Evolutionary conservation across 352 stramenopile genomes (phyloP).

Genomic region (Phytophthora pistaciae): DNA sequence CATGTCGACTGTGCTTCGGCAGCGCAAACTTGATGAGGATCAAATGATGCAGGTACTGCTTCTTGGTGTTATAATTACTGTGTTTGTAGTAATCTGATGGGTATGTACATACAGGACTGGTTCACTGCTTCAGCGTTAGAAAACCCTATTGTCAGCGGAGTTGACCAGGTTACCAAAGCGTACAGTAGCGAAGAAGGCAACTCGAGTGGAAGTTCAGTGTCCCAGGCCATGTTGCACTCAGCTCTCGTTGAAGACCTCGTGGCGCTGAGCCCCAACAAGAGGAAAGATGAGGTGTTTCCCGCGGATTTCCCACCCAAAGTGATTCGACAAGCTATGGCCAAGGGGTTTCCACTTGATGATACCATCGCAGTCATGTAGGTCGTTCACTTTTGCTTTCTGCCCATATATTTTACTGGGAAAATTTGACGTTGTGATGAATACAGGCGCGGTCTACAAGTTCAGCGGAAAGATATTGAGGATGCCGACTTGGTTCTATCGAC

Average conservation of each 20-base stretch:
- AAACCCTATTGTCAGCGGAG: slow-evolving; percentile 53
- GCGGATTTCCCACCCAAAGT: slow-evolving; percentile 53
- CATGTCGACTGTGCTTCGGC: slow-evolving; percentile 50
- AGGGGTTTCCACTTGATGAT: slow-evolving; percentile 59
- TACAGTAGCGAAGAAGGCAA: slow-evolving; percentile 34
- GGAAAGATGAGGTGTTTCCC: slow-evolving; percentile 58
- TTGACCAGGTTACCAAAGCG: slow-evolving; percentile 33
- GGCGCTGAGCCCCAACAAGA: slow-evolving; percentile 55
- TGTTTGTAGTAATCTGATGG: background rate
- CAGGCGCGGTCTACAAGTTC: slow-evolving; percentile 63
- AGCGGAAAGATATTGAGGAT: slow-evolving; percentile 54
- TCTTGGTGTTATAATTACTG: background rate
- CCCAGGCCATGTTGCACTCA: slow-evolving; percentile 50
- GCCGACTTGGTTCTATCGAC: slow-evolving; percentile 45
- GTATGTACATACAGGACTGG: slow-evolving; percentile 46
- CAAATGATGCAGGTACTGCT: slow-evolving; percentile 62
- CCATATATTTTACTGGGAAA: background rate
- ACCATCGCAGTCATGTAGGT: slow-evolving; percentile 68
- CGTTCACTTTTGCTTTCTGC: background rate
- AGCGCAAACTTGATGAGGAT: slow-evolving; percentile 60
- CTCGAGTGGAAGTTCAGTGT: slow-evolving; percentile 26
- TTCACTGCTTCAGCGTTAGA: slow-evolving; percentile 59
- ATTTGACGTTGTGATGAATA: background rate
- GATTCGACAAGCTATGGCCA: slow-evolving; percentile 60
- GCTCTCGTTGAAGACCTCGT: slow-evolving; percentile 54